A percentile compares a stretch with the other conserved stretches of the same genome.
phyloP scores from a whole-genome alignment of 228 moss, liverwort and hornwort genomes.

The Sphagnum fallax region DNA sequence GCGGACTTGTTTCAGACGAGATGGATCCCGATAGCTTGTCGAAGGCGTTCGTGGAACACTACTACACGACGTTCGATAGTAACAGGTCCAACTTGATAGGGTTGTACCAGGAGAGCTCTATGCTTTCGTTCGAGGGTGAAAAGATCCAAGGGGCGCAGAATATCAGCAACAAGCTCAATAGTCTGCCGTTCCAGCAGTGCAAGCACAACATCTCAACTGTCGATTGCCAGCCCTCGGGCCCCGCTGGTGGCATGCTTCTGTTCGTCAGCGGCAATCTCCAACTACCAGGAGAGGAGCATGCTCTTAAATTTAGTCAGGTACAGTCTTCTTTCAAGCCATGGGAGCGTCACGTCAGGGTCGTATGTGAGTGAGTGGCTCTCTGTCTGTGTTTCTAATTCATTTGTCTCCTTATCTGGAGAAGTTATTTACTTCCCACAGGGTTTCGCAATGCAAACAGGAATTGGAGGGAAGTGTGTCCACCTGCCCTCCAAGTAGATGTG shows the following conservation, averaged over 20 bases:
- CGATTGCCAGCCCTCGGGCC: slow-evolving; percentile 82
- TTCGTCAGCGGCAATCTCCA: slow-evolving; percentile 75
- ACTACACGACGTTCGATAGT: slow-evolving; percentile 74
- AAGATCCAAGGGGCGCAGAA: slow-evolving; percentile 81
- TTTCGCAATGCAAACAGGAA: no score
- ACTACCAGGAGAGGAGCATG: slow-evolving; percentile 71
- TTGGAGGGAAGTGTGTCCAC: no score
- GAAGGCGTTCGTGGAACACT: slow-evolving; percentile 84
- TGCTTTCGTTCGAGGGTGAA: slow-evolving; percentile 85
- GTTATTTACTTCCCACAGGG: no score
- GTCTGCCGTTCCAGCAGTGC: slow-evolving; percentile 72
- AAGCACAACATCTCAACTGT: slow-evolving; percentile 78
- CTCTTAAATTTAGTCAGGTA: slow-evolving; percentile 63
- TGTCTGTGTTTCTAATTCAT: no score
- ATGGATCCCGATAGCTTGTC: slow-evolving; percentile 80
- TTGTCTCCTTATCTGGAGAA: no score
- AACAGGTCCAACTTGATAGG: slow-evolving; percentile 50
- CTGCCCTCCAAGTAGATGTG: no score
- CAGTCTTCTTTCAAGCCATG: no score
- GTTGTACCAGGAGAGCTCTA: slow-evolving; percentile 72
- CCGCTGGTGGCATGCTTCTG: slow-evolving; percentile 69
- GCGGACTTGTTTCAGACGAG: no score
- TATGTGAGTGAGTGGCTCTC: no score
- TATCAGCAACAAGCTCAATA: slow-evolving; percentile 66
- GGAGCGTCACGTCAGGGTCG: no score